Percentiles rank a stretch among this genome's conserved stretches.
Conservation (phyloP, 2,329 filamentous ascomycete genomes). For the Alternaria arborescens region DNA sequence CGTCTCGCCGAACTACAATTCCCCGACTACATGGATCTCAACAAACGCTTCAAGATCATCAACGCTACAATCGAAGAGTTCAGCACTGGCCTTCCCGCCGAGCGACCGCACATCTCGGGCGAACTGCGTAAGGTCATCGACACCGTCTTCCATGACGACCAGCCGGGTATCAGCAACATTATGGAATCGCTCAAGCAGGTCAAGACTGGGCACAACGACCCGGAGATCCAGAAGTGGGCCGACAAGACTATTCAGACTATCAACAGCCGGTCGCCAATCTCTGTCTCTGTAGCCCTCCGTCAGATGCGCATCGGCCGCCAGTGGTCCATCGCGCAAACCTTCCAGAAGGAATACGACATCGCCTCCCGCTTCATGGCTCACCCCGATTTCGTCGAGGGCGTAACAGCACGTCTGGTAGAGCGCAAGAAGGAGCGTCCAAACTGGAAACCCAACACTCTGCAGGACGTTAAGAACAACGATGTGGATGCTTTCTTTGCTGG, state of each 20-base stretch:
- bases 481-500: conserved; percentile 74
- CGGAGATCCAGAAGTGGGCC: conserved; percentile 74
- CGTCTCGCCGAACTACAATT: conserved; percentile 91
- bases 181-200: conserved; percentile 68
- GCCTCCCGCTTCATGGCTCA: conserved; percentile 88
- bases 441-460: conserved; percentile 79
- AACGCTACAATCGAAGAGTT: conserved; percentile 93
- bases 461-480: conserved; percentile 67
- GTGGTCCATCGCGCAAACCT: conserved; percentile 87
- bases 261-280: conserved; percentile 80
- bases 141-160: conserved; percentile 61
- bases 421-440: conserved; percentile 71
- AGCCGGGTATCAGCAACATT: conserved; percentile 74
- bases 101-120: conserved; percentile 64
- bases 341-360: conserved; percentile 85
- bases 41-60: conserved; percentile 74
- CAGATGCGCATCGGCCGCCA: conserved; percentile 78
- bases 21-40: conserved; percentile 73
- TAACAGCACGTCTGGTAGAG: conserved; percentile 79
- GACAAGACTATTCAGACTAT: conserved; percentile 78
- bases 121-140: conserved; percentile 82
- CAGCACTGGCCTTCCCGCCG: conserved; percentile 80
- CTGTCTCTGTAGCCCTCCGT: conserved; percentile 81
- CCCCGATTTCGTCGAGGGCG: conserved; percentile 90
- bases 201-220: conserved; percentile 45